Evolutionary conservation across 176 grass and related monocot species (phyloP).

Genomic region (Hordeum marinum): DNA sequence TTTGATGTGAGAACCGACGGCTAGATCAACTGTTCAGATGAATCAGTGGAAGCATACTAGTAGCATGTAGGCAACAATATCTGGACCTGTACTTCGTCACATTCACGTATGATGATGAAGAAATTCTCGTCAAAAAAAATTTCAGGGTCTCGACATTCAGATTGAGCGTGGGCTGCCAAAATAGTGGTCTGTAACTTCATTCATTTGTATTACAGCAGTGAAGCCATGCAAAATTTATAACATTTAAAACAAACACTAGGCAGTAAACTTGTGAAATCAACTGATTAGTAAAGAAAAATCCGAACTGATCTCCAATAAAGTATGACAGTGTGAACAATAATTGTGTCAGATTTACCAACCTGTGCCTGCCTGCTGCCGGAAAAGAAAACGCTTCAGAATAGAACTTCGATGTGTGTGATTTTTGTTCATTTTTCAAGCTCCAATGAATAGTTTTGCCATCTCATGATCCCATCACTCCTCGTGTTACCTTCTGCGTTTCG

Average conservation of each 20-base stretch:
- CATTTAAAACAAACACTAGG: neutral
- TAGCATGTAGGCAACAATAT: neutral
- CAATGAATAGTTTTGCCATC: neutral
- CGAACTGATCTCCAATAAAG: neutral
- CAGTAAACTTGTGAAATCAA: neutral
- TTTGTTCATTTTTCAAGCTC: neutral
- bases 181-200: neutral
- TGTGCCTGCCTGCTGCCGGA: neutral
- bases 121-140: neutral
- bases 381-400: neutral
- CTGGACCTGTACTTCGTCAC: neutral
- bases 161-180: neutral
- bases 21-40: constrained; percentile 4
- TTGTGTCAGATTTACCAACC: neutral
- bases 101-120: neutral
- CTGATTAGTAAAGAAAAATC: neutral
- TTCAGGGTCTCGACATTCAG: neutral
- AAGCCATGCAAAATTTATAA: neutral
- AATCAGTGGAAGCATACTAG: neutral
- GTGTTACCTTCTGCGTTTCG: constrained; percentile 22
- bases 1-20: neutral
- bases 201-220: neutral
- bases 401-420: neutral
- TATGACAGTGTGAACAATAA: neutral
- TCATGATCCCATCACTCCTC: neutral